Conservation (phyloP, 2,329 filamentous ascomycete species). For the Gaeumannomyces tritici region DNA sequence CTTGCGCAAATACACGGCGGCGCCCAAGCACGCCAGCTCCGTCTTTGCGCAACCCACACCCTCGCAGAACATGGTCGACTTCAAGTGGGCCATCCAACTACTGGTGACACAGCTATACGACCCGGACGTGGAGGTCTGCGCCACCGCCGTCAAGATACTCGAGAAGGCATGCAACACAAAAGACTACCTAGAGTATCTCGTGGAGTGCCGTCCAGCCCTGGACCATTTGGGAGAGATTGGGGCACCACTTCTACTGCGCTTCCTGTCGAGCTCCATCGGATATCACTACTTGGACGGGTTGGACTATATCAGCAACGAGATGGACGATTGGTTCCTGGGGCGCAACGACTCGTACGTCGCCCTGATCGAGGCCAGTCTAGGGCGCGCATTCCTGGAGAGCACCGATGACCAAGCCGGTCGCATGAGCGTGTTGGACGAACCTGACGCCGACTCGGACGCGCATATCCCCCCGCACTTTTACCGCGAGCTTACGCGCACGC, state of each 20-base stretch:
- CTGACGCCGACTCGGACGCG: slow-evolving; percentile 43
- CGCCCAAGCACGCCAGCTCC: slow-evolving; percentile 26
- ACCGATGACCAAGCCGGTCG: slow-evolving; percentile 44
- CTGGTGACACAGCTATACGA: slow-evolving; percentile 99
- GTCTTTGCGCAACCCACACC: slow-evolving; percentile 7
- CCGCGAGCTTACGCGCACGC: slow-evolving; percentile 82
- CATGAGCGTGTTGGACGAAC: slow-evolving; percentile 47
- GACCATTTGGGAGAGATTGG: slow-evolving; percentile 97
- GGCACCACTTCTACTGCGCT: slow-evolving; percentile 81
- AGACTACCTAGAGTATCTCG: slow-evolving; percentile 85
- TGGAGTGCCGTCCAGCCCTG: slow-evolving; percentile 87
- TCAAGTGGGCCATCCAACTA: slow-evolving; percentile 91
- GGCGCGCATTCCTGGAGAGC: slow-evolving; percentile 47
- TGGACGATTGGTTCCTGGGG: slow-evolving; percentile 99
- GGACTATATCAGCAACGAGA: slow-evolving; percentile 98
- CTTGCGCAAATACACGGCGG: slow-evolving; percentile 74
- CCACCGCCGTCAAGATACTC: slow-evolving; percentile 90
- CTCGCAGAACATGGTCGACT: slow-evolving; percentile 46
- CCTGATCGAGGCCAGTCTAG: slow-evolving; percentile 93
- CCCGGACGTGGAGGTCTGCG: slow-evolving; percentile 92
- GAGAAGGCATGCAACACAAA: slow-evolving; percentile 96
- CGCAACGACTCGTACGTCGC: slow-evolving; percentile 94
- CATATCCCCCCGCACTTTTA: slow-evolving; percentile 97
- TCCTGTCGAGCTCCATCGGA: slow-evolving; percentile 89
- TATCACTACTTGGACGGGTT: slow-evolving; percentile 96